These are phyloP conservation scores for Solanum hybrid DNA, from an alignment of 305 asterid genomes.

Conservation along the genomic window DNA sequence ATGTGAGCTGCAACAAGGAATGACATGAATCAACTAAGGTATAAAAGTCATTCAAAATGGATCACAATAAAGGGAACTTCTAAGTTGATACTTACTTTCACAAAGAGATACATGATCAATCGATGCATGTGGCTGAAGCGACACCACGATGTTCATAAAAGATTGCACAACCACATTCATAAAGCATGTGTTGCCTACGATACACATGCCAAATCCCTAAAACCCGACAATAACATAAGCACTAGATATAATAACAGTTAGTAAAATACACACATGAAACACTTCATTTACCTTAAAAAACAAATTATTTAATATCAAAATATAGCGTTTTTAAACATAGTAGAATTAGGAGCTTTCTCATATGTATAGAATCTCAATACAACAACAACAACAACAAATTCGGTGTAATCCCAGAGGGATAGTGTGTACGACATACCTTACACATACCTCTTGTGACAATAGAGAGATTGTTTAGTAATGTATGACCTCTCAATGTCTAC, in stretches of 20 bases:
- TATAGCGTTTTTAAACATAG: background rate
- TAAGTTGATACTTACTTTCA: background rate
- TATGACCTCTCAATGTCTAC: background rate
- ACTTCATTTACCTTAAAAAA: background rate
- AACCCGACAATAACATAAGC: background rate
- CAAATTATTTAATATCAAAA: background rate
- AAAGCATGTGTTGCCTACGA: background rate
- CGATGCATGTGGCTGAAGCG: background rate
- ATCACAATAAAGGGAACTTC: background rate
- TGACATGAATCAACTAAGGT: background rate
- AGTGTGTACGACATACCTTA: background rate
- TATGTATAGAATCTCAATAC: background rate
- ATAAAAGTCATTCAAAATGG: background rate
- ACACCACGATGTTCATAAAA: background rate
- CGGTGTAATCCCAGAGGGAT: background rate
- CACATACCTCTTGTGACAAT: background rate
- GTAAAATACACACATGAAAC: background rate
- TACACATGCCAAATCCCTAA: background rate
- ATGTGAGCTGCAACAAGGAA: background rate
- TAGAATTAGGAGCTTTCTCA: background rate
- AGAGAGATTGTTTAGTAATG: background rate
- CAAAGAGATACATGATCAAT: background rate
- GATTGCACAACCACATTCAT: background rate
- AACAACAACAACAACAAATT: background rate
- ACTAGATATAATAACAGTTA: too few relatives aligned